A percentile compares a stretch with the other conserved stretches of the same genome.
Evolutionary conservation across 441 rosid genomes (phyloP).

Genomic region (Lepidium campestre): DNA sequence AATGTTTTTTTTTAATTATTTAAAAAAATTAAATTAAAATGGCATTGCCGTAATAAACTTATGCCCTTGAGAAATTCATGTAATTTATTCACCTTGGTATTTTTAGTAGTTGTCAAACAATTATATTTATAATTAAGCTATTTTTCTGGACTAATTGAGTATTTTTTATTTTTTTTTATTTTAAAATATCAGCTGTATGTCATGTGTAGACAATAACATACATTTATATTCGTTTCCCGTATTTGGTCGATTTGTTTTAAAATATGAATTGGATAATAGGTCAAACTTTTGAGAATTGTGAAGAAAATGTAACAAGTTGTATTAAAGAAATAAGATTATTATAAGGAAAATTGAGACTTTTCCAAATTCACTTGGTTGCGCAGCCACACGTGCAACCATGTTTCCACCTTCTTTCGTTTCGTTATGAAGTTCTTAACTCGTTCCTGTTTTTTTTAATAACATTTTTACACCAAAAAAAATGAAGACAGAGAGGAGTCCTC

Average conservation of each 20-base stretch:
- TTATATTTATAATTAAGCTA: too few species aligned
- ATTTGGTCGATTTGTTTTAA: background rate
- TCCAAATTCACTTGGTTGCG: constrained; percentile 19
- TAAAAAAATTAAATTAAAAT: too few species aligned
- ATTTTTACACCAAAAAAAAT: too few species aligned
- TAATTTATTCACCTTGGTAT: too few species aligned
- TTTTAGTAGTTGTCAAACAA: too few species aligned
- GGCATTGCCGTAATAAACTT: too few species aligned
- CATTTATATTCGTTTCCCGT: background rate
- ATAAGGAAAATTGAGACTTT: background rate
- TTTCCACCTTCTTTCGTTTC: constrained; percentile 11
- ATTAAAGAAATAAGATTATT: background rate
- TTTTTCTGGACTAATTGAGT: too few species aligned
- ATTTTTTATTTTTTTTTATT: too few species aligned
- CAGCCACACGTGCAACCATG: constrained; percentile 33
- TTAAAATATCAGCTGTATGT: too few species aligned
- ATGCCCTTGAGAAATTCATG: too few species aligned
- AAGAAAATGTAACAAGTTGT: background rate
- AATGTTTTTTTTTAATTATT: too few species aligned
- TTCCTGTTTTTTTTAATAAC: background rate
- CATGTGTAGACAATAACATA: too few species aligned
- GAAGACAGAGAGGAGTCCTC: background rate
- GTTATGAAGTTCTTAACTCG: background rate
- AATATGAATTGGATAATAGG: background rate
- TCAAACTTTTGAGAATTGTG: background rate